Evolutionary conservation across 2,329 filamentous ascomycete genomes (phyloP).

Genomic region (Metarhizium guizhouense): DNA sequence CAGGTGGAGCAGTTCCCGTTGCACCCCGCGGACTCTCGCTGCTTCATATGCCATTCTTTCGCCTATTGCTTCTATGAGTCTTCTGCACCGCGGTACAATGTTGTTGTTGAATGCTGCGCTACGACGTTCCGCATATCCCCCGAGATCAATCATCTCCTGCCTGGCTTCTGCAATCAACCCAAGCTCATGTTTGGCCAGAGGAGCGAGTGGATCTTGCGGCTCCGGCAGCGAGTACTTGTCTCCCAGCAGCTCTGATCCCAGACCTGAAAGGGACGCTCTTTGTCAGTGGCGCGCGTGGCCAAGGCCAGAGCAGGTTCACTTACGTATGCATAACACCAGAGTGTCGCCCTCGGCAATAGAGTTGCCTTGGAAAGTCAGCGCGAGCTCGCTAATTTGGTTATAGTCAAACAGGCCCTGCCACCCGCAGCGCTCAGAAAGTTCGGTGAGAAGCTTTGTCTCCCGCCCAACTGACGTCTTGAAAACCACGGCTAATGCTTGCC

Average conservation of each 20-base stretch:
- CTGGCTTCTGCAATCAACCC: background rate
- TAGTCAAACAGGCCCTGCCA: background rate
- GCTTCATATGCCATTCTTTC: background rate
- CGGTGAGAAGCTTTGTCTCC: background rate
- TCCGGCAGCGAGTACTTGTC: background rate
- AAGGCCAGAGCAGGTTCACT: background rate
- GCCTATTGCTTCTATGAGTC: background rate
- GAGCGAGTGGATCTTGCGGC: background rate
- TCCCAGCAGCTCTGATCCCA: background rate
- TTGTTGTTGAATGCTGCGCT: background rate
- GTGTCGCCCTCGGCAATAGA: background rate
- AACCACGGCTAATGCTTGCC: background rate
- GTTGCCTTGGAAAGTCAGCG: background rate
- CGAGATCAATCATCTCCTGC: background rate
- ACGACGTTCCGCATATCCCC: background rate
- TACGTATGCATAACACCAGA: background rate
- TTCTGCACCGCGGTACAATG: background rate
- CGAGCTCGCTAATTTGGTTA: background rate
- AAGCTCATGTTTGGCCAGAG: background rate
- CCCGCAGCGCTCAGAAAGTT: background rate
- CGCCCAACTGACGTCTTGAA: background rate
- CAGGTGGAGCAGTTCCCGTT: background rate
- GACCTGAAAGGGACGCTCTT: background rate
- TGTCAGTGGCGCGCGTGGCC: background rate
- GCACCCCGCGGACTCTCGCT: background rate